These are phyloP conservation scores for Saccharomyces hybrid DNA, from an alignment of 1,139 yeast genomes.

Conservation along the genomic window DNA sequence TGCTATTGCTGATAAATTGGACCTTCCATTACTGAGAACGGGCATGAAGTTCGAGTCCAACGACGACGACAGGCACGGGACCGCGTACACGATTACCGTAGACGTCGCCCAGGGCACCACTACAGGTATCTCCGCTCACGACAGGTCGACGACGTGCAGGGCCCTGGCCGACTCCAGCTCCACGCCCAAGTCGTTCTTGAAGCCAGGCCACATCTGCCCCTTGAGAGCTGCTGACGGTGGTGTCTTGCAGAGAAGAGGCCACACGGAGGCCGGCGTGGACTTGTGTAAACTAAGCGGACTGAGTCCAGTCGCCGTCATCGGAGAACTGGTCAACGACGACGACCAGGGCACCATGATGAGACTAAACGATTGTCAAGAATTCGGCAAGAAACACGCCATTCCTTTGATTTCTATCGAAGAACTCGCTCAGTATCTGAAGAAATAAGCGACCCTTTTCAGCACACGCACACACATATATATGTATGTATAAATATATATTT, in stretches of 20 bases:
- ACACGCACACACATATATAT: not conserved
- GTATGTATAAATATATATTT: not conserved
- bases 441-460: not conserved
- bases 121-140: slow-evolving; percentile 96
- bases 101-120: slow-evolving; percentile 83
- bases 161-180: slow-evolving; percentile 57
- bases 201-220: slow-evolving; percentile 94
- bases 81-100: slow-evolving; percentile 92
- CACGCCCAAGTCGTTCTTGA: slow-evolving; percentile 58
- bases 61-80: slow-evolving; percentile 76
- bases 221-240: slow-evolving; percentile 87
- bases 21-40: slow-evolving; percentile 72
- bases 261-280: slow-evolving; percentile 95
- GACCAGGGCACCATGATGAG: slow-evolving; percentile 92
- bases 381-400: slow-evolving; percentile 54
- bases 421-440: slow-evolving; percentile 47
- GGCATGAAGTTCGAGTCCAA: slow-evolving; percentile 25
- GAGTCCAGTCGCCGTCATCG: slow-evolving; percentile 83
- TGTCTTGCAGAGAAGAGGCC: slow-evolving; percentile 80
- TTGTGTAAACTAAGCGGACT: slow-evolving; percentile 70
- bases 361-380: slow-evolving; percentile 71
- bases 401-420: slow-evolving; percentile 79
- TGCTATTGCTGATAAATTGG: slow-evolving; percentile 69
- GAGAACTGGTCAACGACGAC: slow-evolving; percentile 87
- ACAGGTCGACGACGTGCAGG: slow-evolving; percentile 77